Conservation (phyloP, 2,329 filamentous ascomycete species). For the Ceratocystis ficicola region DNA sequence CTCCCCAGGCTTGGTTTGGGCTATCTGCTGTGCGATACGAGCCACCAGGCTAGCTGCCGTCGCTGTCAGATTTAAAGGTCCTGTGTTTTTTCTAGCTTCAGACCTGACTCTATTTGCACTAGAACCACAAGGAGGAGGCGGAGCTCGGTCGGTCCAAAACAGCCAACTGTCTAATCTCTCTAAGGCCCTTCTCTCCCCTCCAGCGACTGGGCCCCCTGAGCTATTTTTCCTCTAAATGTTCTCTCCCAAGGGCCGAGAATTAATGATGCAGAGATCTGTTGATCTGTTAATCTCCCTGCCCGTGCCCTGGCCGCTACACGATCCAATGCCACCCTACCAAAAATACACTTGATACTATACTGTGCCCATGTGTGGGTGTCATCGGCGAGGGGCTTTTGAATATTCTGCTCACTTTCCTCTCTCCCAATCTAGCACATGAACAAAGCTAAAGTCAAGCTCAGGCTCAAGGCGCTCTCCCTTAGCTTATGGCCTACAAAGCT, state of each 20-base stretch:
- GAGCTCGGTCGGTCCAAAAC: not conserved
- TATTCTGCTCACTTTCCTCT: not conserved
- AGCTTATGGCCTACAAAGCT: too few species aligned
- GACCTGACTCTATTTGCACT: not conserved
- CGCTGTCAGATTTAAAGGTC: not conserved
- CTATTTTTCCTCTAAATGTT: slow-evolving; percentile 1
- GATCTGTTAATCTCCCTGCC: not conserved
- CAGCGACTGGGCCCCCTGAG: slow-evolving; percentile 1
- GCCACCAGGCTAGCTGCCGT: not conserved
- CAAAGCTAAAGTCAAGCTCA: too few species aligned
- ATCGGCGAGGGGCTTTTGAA: not conserved
- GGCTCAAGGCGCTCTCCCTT: too few species aligned
- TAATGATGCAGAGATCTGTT: slow-evolving; percentile 8
- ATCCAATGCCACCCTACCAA: not conserved
- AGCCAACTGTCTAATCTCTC: not conserved
- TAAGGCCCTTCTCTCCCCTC: not conserved
- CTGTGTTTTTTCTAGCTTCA: not conserved
- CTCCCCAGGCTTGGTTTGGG: not conserved
- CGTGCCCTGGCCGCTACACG: not conserved
- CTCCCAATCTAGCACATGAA: too few species aligned
- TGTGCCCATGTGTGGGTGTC: not conserved
- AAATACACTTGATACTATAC: not conserved
- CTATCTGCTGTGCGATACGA: not conserved
- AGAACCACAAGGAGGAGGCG: not conserved
- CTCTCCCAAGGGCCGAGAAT: not conserved